These are phyloP conservation scores for Curvularia spicifera DNA, from an alignment of 2,329 filamentous ascomycete species.

Conservation along the genomic window DNA sequence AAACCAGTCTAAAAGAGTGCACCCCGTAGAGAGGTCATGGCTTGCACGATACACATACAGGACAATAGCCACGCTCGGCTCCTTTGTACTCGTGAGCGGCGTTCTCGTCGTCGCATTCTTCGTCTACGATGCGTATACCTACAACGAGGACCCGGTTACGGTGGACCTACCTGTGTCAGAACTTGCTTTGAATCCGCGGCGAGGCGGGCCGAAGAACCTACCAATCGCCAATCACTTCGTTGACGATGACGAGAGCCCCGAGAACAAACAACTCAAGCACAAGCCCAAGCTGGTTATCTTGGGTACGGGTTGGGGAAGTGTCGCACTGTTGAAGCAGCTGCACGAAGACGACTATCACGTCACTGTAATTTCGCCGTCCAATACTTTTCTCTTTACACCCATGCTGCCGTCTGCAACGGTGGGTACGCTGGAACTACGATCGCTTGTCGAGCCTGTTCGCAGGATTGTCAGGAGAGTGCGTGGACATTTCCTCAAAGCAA, in stretches of 20 bases:
- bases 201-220: conserved; percentile 91
- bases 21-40: conserved; percentile 43
- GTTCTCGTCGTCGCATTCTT: conserved; percentile 82
- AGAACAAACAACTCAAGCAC: conserved; percentile 73
- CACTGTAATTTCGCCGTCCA: conserved; percentile 90
- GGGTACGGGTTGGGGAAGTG: conserved; percentile 93
- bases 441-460: conserved; percentile 89
- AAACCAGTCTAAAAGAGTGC: conserved; percentile 39
- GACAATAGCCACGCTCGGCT: conserved; percentile 73
- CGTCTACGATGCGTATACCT: conserved; percentile 90
- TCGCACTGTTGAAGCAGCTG: conserved; percentile 87
- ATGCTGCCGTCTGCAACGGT: conserved; percentile 98
- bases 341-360: conserved; percentile 94
- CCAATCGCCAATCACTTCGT: conserved; percentile 88
- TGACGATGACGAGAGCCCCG: conserved; percentile 82
- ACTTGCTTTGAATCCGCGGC: conserved; percentile 77
- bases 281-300: conserved; percentile 94
- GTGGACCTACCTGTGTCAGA: conserved; percentile 84
- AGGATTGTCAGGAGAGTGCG: conserved; percentile 77
- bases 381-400: conserved; percentile 97
- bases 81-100: conserved; percentile 74
- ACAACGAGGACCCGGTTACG: conserved; percentile 71
- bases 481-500: conserved; percentile 89
- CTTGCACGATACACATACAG: conserved; percentile 67
- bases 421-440: conserved; percentile 88